Percentiles rank a stretch among this genome's conserved stretches.
These are phyloP conservation scores for Mitosporidium daphniae DNA, from an alignment of 371 early-diverging fungal species.

Conservation along the genomic window DNA sequence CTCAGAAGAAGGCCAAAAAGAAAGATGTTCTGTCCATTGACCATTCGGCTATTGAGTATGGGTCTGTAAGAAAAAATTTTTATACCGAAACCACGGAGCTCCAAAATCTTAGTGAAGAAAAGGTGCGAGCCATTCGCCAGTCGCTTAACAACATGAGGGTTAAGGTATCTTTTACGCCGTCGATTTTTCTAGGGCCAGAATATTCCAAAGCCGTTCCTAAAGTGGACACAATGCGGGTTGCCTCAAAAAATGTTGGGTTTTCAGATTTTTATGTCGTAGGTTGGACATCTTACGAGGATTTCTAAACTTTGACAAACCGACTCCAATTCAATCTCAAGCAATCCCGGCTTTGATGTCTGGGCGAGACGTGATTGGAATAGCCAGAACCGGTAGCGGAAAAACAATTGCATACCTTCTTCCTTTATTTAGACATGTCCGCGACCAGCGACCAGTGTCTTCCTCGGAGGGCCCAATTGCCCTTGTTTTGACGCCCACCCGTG, in stretches of 20 bases:
- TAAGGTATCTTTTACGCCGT: too few relatives aligned
- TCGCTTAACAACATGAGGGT: constrained; percentile 75
- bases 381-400: constrained; percentile 94
- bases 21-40: constrained; percentile 10
- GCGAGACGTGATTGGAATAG: constrained; percentile 83
- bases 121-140: constrained; percentile 34
- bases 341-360: constrained; percentile 87
- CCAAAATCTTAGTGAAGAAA: constrained; percentile 28
- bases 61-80: constrained; percentile 58
- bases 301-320: constrained; percentile 43
- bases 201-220: constrained; percentile 59
- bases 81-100: constrained; percentile 74
- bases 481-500: constrained; percentile 94
- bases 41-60: constrained; percentile 25
- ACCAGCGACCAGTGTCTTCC: constrained; percentile 36
- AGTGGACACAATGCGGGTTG: constrained; percentile 79
- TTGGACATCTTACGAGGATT: constrained; percentile 25
- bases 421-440: constrained; percentile 77
- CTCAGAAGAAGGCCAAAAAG: too few relatives aligned
- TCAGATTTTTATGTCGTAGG: too few relatives aligned
- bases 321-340: constrained; percentile 79
- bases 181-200: too few relatives aligned
- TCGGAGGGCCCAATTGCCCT: constrained; percentile 69
- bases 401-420: constrained; percentile 79
- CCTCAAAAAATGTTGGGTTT: too few relatives aligned